Evolutionary conservation across 1,139 yeast species (phyloP).

Genomic region (Kluyveromyces sp.): DNA sequence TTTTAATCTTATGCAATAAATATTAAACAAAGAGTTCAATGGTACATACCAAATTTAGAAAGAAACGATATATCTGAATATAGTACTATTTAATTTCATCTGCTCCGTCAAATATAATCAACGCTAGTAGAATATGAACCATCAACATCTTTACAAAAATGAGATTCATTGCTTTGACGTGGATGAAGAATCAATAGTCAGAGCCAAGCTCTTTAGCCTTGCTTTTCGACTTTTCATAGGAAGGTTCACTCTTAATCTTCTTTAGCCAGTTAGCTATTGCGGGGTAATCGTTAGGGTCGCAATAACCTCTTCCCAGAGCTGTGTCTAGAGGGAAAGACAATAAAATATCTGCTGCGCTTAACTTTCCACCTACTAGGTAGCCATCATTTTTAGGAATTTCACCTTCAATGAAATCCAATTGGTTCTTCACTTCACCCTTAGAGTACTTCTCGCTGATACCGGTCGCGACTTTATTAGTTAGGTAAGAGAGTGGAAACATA

Average conservation of each 20-base stretch:
- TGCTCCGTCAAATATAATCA: too few species aligned
- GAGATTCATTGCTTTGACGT: too few species aligned
- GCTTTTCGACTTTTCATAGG: constrained; percentile 4
- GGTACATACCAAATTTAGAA: too few species aligned
- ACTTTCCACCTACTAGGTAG: constrained; percentile 46
- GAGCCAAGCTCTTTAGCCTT: constrained; percentile 7
- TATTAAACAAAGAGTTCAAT: too few species aligned
- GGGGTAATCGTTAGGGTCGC: constrained; percentile 15
- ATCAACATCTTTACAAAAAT: too few species aligned
- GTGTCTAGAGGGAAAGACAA: constrained; percentile 37
- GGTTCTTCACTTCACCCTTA: constrained; percentile 36
- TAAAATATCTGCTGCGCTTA: constrained; percentile 56
- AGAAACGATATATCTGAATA: too few species aligned
- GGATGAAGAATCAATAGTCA: not conserved
- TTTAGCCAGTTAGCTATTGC: constrained; percentile 15
- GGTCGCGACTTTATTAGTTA: constrained; percentile 37
- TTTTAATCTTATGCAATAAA: too few species aligned
- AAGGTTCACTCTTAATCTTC: constrained; percentile 4
- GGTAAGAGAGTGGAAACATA: constrained; percentile 41
- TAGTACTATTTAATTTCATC: too few species aligned
- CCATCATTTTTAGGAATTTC: constrained; percentile 37
- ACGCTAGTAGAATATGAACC: too few species aligned
- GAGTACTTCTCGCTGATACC: constrained; percentile 40
- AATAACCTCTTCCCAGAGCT: constrained; percentile 15
- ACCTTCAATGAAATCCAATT: constrained; percentile 38